These are phyloP conservation scores for Auriscalpium vulgare DNA, from an alignment of 768 basidiomycete species.

Conservation along the genomic window DNA sequence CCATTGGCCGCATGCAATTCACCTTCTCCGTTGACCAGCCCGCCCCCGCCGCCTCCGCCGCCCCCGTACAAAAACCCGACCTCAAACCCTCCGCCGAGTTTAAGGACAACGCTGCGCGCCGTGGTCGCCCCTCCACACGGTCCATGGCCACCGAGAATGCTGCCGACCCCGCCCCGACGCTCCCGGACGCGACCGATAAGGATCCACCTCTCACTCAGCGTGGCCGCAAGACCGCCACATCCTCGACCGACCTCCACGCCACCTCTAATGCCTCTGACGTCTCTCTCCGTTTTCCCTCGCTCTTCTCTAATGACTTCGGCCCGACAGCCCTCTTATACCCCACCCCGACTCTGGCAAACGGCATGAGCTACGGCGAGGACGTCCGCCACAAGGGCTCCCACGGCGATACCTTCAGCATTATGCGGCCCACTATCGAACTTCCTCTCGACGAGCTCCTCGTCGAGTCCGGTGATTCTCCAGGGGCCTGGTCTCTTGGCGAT, in stretches of 20 bases:
- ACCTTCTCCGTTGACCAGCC: slow-evolving; percentile 81
- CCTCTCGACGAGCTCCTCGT: slow-evolving; percentile 77
- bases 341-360: slow-evolving; percentile 55
- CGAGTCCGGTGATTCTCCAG: slow-evolving; percentile 27
- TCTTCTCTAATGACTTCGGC: slow-evolving; percentile 71
- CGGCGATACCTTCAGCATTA: slow-evolving; percentile 51
- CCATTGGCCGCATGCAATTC: slow-evolving; percentile 85
- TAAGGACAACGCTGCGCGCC: slow-evolving; percentile 37
- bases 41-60: slow-evolving; percentile 33
- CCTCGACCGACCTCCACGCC: slow-evolving; percentile 14
- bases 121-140: slow-evolving; percentile 33
- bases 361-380: slow-evolving; percentile 75
- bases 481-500: slow-evolving; percentile 20
- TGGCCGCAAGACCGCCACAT: slow-evolving; percentile 21
- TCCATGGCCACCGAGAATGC: slow-evolving; percentile 27
- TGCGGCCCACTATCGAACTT: slow-evolving; percentile 77
- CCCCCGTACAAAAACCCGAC: slow-evolving; percentile 55
- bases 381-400: slow-evolving; percentile 35
- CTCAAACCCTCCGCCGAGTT: slow-evolving; percentile 59
- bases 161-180: slow-evolving; percentile 5
- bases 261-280: slow-evolving; percentile 18
- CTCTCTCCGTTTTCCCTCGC: slow-evolving; percentile 59
- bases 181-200: slow-evolving; percentile 18
- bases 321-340: slow-evolving; percentile 68
- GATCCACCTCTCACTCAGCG: slow-evolving; percentile 32